These are phyloP conservation scores for Immersiella caudata DNA, from an alignment of 495 filamentous ascomycete species.

Conservation along the genomic window DNA sequence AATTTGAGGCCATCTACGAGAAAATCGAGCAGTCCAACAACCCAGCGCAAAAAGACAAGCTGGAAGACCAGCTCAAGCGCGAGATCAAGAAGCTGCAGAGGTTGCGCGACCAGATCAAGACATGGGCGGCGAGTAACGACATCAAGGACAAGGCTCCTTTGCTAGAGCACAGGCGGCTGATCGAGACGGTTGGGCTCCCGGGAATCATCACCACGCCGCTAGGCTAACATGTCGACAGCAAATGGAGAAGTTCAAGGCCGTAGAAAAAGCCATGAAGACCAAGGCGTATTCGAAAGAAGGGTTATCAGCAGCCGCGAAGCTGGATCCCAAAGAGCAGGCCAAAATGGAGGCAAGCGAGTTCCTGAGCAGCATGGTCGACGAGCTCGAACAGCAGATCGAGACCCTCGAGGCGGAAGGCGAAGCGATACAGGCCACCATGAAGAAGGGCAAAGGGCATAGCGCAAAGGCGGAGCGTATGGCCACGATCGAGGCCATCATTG, in stretches of 20 bases:
- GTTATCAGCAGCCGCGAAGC: constrained; percentile 81
- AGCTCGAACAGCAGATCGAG: constrained; percentile 91
- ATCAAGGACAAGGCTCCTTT: constrained; percentile 98
- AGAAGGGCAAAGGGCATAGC: constrained; percentile 87
- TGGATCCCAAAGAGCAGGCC: constrained; percentile 94
- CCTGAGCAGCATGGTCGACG: constrained; percentile 83
- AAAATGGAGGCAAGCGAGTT: constrained; percentile 86
- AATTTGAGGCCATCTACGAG: constrained; percentile 92
- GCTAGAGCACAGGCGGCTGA: constrained; percentile 88
- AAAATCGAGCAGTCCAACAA: constrained; percentile 92
- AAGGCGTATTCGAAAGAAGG: constrained; percentile 99
- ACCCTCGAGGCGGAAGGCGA: constrained; percentile 89
- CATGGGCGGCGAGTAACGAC: constrained; percentile 95
- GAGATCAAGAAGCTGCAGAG: constrained; percentile 99
- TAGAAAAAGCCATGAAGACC: constrained; percentile 99
- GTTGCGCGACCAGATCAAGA: constrained; percentile 97
- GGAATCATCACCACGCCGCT: constrained; percentile 15
- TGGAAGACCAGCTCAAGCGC: constrained; percentile 94
- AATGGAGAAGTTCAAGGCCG: constrained; percentile 99
- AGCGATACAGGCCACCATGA: constrained; percentile 80
- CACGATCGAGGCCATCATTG: constrained; percentile 79
- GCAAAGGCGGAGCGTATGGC: constrained; percentile 83
- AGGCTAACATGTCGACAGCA: constrained; percentile 60
- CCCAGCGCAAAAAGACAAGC: constrained; percentile 93
- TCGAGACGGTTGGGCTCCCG: constrained; percentile 75